Conservation (phyloP, 192 early-diverging fungal species). For the Entophlyctis helioformis region DNA sequence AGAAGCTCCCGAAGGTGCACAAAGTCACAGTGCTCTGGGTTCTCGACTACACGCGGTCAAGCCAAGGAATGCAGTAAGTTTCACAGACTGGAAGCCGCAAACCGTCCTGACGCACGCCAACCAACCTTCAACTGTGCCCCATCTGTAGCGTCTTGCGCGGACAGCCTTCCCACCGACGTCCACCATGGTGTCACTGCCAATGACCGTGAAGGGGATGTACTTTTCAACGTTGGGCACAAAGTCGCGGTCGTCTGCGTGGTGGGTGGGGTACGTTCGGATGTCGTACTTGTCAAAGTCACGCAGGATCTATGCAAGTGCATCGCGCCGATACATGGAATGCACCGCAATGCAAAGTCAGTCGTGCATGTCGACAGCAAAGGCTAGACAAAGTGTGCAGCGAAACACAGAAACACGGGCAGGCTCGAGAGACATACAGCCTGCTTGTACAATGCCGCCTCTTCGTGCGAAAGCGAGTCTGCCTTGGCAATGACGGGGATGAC, state of each 20-base stretch:
- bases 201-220: conserved; percentile 89
- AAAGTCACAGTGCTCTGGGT: conserved; percentile 95
- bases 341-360: background rate
- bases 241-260: conserved; percentile 61
- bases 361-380: background rate
- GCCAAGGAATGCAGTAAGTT: too few relatives aligned
- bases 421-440: conserved; percentile 40
- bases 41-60: conserved; percentile 63
- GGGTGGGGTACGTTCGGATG: conserved; percentile 61
- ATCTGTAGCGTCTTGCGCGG: conserved; percentile 87
- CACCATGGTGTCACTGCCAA: conserved; percentile 83
- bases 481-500: conserved; percentile 94
- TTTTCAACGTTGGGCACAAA: conserved; percentile 46
- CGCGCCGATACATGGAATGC: too few relatives aligned
- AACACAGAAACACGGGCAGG: background rate
- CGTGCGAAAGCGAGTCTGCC: conserved; percentile 81
- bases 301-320: conserved; percentile 43
- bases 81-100: too few relatives aligned
- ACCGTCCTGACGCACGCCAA: too few relatives aligned
- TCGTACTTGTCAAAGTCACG: conserved; percentile 50
- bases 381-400: background rate
- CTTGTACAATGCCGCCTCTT: conserved; percentile 81
- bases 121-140: conserved; percentile 86
- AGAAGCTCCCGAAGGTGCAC: conserved; percentile 82
- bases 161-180: conserved; percentile 76